phyloP scores from a whole-genome alignment of 257 asterid species.

The Paulownia fortunei region DNA sequence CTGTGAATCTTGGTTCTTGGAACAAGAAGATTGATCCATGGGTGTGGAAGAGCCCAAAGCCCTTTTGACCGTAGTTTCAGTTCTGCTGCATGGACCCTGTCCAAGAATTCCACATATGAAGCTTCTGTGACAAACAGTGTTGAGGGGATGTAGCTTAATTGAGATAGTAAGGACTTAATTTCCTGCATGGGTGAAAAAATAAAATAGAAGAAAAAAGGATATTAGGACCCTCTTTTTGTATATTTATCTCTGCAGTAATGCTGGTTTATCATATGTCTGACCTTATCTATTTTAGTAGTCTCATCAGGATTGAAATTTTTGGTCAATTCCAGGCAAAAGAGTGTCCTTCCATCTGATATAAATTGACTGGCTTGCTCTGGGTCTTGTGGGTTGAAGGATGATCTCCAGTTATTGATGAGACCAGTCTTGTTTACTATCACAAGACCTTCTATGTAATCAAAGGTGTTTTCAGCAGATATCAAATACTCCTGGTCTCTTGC shows the following conservation, averaged over 20 bases:
- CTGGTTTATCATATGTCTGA: slow-evolving; percentile 31
- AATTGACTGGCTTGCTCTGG: slow-evolving; percentile 71
- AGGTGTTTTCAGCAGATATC: slow-evolving; percentile 62
- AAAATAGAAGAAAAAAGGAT: background rate
- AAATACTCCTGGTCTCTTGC: slow-evolving; percentile 76
- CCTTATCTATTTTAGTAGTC: slow-evolving; percentile 51
- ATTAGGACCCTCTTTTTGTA: background rate
- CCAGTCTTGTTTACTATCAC: slow-evolving; percentile 77
- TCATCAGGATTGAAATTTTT: slow-evolving; percentile 66
- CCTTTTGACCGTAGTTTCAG: slow-evolving; percentile 66
- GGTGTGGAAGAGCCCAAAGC: slow-evolving; percentile 91
- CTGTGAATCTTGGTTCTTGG: slow-evolving; percentile 69
- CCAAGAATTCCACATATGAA: slow-evolving; percentile 81
- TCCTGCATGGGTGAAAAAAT: slow-evolving; percentile 54
- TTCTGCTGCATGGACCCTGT: slow-evolving; percentile 86
- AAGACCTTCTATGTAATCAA: slow-evolving; percentile 87
- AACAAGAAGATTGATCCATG: slow-evolving; percentile 94
- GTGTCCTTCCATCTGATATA: slow-evolving; percentile 73
- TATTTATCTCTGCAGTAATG: background rate
- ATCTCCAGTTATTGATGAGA: slow-evolving; percentile 78
- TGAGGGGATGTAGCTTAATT: slow-evolving; percentile 74
- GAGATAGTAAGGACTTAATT: slow-evolving; percentile 61
- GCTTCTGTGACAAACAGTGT: slow-evolving; percentile 71
- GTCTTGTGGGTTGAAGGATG: slow-evolving; percentile 70
- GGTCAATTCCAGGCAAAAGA: slow-evolving; percentile 82